phyloP scores from a whole-genome alignment of 1,284 basidiomycete genomes.

The Macrocystidia cucumis region DNA sequence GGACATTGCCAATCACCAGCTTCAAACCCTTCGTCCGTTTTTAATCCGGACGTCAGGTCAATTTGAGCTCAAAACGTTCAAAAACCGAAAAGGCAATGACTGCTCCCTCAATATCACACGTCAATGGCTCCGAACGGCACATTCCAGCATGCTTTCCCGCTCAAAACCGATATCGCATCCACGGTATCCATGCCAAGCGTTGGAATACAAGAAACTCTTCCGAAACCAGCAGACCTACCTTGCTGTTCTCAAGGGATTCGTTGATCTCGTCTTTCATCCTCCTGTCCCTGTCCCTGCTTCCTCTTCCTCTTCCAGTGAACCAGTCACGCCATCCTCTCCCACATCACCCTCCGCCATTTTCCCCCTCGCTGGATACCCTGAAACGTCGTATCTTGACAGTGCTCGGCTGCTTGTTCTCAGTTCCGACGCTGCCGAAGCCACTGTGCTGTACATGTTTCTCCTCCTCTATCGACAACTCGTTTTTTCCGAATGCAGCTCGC shows the following conservation, averaged over 20 bases:
- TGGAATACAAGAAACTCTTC: conserved; percentile 33
- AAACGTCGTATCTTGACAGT: conserved; percentile 81
- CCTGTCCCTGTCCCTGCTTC: conserved; percentile 25
- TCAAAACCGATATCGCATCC: conserved; percentile 32
- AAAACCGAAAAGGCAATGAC: conserved; percentile 41
- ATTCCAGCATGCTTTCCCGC: conserved; percentile 25
- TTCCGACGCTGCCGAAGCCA: conserved; percentile 70
- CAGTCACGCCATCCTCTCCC: conserved; percentile 24
- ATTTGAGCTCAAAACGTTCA: conserved; percentile 78
- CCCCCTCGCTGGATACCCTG: conserved; percentile 51
- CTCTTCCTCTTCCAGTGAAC: conserved; percentile 21
- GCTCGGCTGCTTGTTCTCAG: conserved; percentile 64
- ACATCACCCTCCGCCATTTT: conserved; percentile 14
- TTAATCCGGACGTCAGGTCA: conserved; percentile 75
- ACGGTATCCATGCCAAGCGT: conserved; percentile 27
- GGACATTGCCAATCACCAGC: conserved; percentile 95
- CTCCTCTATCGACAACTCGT: conserved; percentile 75
- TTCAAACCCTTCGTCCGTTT: conserved; percentile 81
- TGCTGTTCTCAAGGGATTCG: conserved; percentile 55
- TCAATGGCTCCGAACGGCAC: conserved; percentile 49
- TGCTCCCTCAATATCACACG: conserved; percentile 49
- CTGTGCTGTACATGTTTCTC: conserved; percentile 73
- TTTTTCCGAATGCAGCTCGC: conserved; percentile 30
- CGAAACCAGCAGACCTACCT: conserved; percentile 49
- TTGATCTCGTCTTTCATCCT: conserved; percentile 64